Percentiles rank a stretch among this genome's conserved stretches.
Evolutionary conservation across 768 basidiomycete genomes (phyloP).

Genomic region (Galerina sulciceps): DNA sequence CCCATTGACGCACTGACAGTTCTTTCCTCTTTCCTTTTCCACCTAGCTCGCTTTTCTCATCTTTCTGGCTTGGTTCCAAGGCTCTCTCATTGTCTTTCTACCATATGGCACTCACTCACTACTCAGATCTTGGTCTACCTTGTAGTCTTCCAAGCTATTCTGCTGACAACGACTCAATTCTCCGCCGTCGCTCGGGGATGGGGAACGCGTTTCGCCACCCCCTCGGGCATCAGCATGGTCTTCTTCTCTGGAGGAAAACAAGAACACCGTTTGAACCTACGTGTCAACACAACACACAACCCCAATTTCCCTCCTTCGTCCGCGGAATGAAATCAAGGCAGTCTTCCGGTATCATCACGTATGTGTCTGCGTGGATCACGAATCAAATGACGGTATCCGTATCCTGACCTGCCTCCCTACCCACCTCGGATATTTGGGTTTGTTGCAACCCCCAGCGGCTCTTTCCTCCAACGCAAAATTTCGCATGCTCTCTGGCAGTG

Average conservation of each 20-base stretch:
- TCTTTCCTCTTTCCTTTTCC: slow-evolving; percentile 9
- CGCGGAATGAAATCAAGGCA: slow-evolving; percentile 5
- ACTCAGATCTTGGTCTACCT: no score
- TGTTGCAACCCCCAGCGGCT: not conserved
- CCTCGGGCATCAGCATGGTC: slow-evolving; percentile 1
- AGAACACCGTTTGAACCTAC: not conserved
- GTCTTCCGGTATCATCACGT: no score
- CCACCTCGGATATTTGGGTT: slow-evolving; percentile 9
- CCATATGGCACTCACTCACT: not conserved
- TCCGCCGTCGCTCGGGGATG: slow-evolving; percentile 1
- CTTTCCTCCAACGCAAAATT: not conserved
- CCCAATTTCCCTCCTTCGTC: not conserved
- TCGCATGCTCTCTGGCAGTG: slow-evolving; percentile 2
- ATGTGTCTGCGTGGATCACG: not conserved
- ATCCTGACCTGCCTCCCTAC: not conserved
- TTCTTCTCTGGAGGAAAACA: slow-evolving; percentile 9
- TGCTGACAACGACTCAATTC: slow-evolving; percentile 4
- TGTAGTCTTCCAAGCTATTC: not conserved
- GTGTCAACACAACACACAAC: slow-evolving; percentile 3
- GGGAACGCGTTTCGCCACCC: slow-evolving; percentile 5
- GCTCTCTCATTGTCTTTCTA: no score
- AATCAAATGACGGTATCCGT: slow-evolving; percentile 20
- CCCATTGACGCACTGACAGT: slow-evolving; percentile 25
- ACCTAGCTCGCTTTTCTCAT: not conserved
- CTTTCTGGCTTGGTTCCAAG: not conserved